Evolutionary conservation across 768 basidiomycete species (phyloP), one percentile per base, ranked within the genome.

Genomic region (Thelephora aurantiotincta): DNA sequence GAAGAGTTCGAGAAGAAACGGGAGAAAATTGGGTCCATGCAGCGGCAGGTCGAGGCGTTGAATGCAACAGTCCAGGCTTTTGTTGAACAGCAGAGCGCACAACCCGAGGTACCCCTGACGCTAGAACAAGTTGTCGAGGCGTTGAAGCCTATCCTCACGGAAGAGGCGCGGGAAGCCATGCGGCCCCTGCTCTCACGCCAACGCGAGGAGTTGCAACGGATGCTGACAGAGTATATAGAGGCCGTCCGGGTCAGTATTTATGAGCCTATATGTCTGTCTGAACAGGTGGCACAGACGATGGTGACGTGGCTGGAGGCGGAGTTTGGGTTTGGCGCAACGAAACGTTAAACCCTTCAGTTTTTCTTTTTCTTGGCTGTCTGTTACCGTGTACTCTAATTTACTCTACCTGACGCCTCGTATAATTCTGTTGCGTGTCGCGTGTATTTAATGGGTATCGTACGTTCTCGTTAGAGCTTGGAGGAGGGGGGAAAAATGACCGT

Each of bases 231-330:
- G 11, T 53, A 57, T 34, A 53, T 45, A 9, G 50, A 43, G 20
- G 46, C 52, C 23, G 50, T 58, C 11, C 54, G 46, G 9, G 26
- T 30, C 26, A 30, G 26, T 30, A 30, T 30, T 9, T 30, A 30
- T 9, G 26, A 30, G 9, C 26, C 26, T 4, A 30, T 30, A 30
- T 4, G 26, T 30, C 26, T 52, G 1, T 50, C 55, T 11, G 35
- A 57, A 7, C 47, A 51, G 20, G 51, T 53, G 7, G 53, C 54
- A 19, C 49, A 58, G n/a, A 44, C 49, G 4, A 52, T 60, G 12
- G 47, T 48, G 2, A 48, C 43, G 0, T 60, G 51, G 53, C 43
- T 58, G 45, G 50, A 58, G 26, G 26, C 26, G 26, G 26, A 30
- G 26, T 30, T 30, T 30, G 26, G 26, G 26, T 30, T 30, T 9